phyloP scores from a whole-genome alignment of 441 rosid species.

The Adansonia gregorii region DNA sequence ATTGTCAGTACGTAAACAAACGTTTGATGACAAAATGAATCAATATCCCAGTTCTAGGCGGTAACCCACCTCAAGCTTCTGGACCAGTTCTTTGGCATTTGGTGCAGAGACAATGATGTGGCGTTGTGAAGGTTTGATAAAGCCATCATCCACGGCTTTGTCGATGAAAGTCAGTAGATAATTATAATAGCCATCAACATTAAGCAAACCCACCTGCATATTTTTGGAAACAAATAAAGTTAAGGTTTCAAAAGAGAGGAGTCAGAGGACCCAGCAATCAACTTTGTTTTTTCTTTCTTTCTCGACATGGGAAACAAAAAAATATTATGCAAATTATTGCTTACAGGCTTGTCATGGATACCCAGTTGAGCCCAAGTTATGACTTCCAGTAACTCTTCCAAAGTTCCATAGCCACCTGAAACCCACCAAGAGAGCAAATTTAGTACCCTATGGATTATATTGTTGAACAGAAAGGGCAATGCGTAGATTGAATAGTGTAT shows the following conservation, averaged over 20 bases:
- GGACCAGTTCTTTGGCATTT: conserved; percentile 84
- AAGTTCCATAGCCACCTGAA: conserved; percentile 94
- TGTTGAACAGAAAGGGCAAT: not conserved
- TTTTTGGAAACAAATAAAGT: conserved; percentile 13
- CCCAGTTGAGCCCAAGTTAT: conserved; percentile 98
- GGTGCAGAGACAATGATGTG: conserved; percentile 90
- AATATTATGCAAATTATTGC: conserved; percentile 20
- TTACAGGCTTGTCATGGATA: conserved; percentile 95
- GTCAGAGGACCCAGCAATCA: not conserved
- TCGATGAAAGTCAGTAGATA: conserved; percentile 81
- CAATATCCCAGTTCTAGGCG: not conserved
- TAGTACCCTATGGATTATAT: not conserved
- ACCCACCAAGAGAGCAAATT: not conserved
- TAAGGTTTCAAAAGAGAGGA: not conserved
- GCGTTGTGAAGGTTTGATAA: conserved; percentile 84
- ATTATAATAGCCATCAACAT: conserved; percentile 93
- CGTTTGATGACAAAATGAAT: conserved; percentile 23
- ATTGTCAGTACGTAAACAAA: conserved; percentile 17
- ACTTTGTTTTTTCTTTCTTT: not conserved
- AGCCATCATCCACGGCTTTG: conserved; percentile 97
- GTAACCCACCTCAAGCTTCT: conserved; percentile 82
- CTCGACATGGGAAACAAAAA: conserved; percentile 19
- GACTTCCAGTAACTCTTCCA: conserved; percentile 90
- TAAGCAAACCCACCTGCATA: conserved; percentile 88
- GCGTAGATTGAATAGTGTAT: not conserved